Base-by-base conservation (phyloP, 441 rosid genomes). In the Sinapis alba region DNA sequence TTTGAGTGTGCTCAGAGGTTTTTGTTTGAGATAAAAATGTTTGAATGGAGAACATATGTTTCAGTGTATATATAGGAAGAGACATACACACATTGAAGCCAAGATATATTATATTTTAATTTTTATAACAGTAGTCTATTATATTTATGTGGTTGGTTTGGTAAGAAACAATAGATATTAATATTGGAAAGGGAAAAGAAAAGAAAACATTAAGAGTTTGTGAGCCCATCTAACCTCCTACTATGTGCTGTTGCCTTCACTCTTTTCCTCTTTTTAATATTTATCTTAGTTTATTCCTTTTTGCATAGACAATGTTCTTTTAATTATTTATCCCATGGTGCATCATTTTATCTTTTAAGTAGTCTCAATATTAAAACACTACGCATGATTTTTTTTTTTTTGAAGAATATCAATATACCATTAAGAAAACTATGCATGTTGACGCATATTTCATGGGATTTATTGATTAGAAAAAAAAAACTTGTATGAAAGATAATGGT, bases 111-210 rank as follows among this genome's bases (percentile, higher is more conserved):
- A 12, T 23, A 65, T 53, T 61, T 18, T 9, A 16, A 2, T 47
- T 30, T 61, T 53, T 56, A 45, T 62, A 62, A 73, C 71, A 67
- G 71, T 56, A 62, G 45, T 73, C 63, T 56, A 77, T 72, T 60
- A 77, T 79, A 65, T 85, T 34, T 79, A 76, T 86, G 90, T 86
- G 86, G 85, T 81, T 73, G 82, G 83, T 88, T 80, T 78, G 81
- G 86, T 81, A 89, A 83, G 79, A 83, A 88, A 84, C 96, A 87
- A 83, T 79, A 85, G 77, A 77, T 73, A 82, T 85, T 81, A 87
- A 85, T 84, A 81, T 82, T 81, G 84, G 84, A 82, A 78, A 53
- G 71, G 83, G 82, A 80, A 82, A 85, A 74, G 76, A 87, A 77
- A 77, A 77, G 71, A 72, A 75, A 80, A 69, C 81, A 85, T 81